Conservation (phyloP, 83 land plant genomes). For the Picea engelmannii region DNA sequence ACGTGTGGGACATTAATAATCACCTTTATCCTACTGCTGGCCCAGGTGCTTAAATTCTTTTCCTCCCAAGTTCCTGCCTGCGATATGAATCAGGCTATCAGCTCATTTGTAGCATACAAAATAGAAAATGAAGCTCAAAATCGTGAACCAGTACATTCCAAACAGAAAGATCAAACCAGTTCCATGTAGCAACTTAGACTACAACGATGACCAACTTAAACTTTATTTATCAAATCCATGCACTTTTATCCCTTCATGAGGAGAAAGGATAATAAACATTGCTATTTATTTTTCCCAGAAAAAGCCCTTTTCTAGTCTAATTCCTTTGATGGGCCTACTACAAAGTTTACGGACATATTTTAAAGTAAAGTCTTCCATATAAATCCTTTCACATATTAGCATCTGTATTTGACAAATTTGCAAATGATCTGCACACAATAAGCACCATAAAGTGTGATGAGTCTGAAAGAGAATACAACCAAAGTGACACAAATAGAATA, state of each 20-base stretch:
- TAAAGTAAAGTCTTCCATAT: too few relatives aligned
- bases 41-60: constrained; percentile 69
- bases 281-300: too few relatives aligned
- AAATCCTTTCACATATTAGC: too few relatives aligned
- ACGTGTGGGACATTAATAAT: neutral
- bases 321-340: too few relatives aligned
- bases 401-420: too few relatives aligned
- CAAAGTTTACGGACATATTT: too few relatives aligned
- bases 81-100: neutral
- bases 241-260: neutral
- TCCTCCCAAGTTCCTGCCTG: constrained; percentile 87
- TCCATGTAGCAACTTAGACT: neutral
- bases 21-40: constrained; percentile 63
- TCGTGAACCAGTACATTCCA: neutral
- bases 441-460: too few relatives aligned
- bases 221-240: neutral
- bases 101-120: neutral
- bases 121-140: neutral
- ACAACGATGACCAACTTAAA: neutral
- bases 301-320: too few relatives aligned
- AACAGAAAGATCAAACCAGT: neutral
- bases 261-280: too few relatives aligned
- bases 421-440: too few relatives aligned
- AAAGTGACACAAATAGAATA: too few relatives aligned
- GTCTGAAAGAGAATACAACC: too few relatives aligned